Evolutionary conservation across 2,329 filamentous ascomycete species (phyloP).

Genomic region (Colletotrichum sp.): DNA sequence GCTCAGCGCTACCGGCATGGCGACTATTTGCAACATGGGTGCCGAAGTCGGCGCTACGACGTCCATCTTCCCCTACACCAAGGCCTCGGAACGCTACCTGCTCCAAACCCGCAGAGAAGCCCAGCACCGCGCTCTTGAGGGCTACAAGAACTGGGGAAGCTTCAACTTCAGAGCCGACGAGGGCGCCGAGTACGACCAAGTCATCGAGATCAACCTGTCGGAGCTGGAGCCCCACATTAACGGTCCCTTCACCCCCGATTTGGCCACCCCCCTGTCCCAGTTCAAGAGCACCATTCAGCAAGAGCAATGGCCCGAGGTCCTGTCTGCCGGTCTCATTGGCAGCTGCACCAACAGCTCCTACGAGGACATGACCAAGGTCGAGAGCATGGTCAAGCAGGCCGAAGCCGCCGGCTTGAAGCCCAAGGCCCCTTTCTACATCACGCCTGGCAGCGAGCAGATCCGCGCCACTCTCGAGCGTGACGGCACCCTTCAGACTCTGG

Average conservation of each 20-base stretch:
- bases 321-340: conserved; percentile 93
- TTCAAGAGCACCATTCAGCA: conserved; percentile 86
- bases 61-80: conserved; percentile 91
- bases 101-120: conserved; percentile 77
- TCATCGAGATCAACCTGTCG: conserved; percentile 90
- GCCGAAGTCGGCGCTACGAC: conserved; percentile 94
- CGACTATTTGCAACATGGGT: conserved; percentile 90
- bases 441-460: conserved; percentile 95
- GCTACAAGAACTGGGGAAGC: conserved; percentile 19
- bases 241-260: conserved; percentile 93
- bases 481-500: conserved; percentile 84
- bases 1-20: conserved; percentile 91
- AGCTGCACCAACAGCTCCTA: conserved; percentile 99
- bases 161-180: conserved; percentile 73
- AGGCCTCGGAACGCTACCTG: conserved; percentile 84
- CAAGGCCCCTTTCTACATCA: conserved; percentile 92
- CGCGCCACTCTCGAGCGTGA: conserved; percentile 92
- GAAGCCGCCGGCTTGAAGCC: conserved; percentile 88
- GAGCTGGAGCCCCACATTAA: conserved; percentile 95
- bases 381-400: conserved; percentile 91
- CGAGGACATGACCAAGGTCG: conserved; percentile 96
- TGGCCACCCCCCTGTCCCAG: conserved; percentile 88
- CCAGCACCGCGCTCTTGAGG: conserved; percentile 15
- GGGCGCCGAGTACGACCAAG: conserved; percentile 85
- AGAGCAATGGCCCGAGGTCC: conserved; percentile 88